These are phyloP conservation scores for Mycena indigotica DNA, from an alignment of 768 basidiomycete species.

Conservation along the genomic window DNA sequence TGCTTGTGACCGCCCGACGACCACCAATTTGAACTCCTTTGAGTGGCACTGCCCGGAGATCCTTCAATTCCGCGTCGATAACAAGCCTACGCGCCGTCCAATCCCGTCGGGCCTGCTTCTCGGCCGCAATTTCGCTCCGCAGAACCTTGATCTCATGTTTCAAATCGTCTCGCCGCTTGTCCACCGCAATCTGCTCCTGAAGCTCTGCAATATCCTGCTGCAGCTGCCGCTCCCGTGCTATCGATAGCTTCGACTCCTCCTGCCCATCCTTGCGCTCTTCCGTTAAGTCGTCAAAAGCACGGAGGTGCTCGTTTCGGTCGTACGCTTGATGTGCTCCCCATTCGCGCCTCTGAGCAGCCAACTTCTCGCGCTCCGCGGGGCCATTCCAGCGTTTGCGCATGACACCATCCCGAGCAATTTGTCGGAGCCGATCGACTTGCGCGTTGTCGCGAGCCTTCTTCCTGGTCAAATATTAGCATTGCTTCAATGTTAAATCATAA, in stretches of 20 bases:
- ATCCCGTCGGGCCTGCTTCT: background rate
- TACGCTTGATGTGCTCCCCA: background rate
- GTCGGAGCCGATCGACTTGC: background rate
- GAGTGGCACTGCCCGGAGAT: background rate
- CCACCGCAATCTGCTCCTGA: background rate
- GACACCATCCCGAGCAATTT: background rate
- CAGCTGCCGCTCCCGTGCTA: background rate
- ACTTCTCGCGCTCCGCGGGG: background rate
- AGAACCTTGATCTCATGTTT: background rate
- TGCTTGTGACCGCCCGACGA: too few species aligned
- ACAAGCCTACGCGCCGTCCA: background rate
- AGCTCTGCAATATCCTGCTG: background rate
- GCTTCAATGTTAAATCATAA: too few species aligned
- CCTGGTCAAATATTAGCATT: too few species aligned
- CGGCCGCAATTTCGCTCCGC: background rate
- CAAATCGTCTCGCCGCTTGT: conserved; percentile 4
- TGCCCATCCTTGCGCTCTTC: background rate
- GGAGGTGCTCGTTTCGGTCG: background rate
- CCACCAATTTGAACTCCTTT: background rate
- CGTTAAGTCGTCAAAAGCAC: background rate
- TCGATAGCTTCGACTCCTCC: background rate
- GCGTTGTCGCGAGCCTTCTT: background rate
- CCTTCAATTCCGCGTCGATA: background rate
- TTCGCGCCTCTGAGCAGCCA: background rate
- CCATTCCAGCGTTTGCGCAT: conserved; percentile 5